Evolutionary conservation across 2,329 filamentous ascomycete species (phyloP).

Genomic region (Phaeosphaeriaceae sp.): DNA sequence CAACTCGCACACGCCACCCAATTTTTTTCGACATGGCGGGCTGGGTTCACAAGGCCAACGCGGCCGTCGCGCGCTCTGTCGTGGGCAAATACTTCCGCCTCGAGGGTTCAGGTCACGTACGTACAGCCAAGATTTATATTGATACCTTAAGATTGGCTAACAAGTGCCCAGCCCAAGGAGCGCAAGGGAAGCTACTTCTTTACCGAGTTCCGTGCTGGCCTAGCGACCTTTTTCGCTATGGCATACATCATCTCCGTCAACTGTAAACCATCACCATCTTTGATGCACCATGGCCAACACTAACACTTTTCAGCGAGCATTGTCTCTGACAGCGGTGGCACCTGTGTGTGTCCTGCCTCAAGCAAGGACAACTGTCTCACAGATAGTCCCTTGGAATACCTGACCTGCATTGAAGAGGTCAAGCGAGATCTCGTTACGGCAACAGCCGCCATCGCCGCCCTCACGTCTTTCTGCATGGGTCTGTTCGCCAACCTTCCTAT

Average conservation of each 20-base stretch:
- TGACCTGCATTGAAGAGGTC: conserved; percentile 67
- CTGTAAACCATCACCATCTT: conserved; percentile 36
- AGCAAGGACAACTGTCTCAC: conserved; percentile 59
- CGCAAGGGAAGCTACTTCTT: conserved; percentile 79
- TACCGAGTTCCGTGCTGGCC: conserved; percentile 82
- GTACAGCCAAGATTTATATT: conserved; percentile 40
- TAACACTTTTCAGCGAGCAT: conserved; percentile 58
- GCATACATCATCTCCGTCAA: conserved; percentile 70
- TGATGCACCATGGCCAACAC: background rate
- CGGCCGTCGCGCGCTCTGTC: conserved; percentile 40
- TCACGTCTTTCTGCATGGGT: conserved; percentile 85
- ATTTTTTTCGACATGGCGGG: conserved; percentile 34
- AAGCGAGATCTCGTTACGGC: conserved; percentile 84
- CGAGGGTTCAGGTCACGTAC: conserved; percentile 82
- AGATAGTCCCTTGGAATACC: conserved; percentile 63
- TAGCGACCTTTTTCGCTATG: conserved; percentile 69
- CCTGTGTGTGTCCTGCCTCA: conserved; percentile 70
- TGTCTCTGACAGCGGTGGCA: conserved; percentile 74
- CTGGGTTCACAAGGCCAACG: conserved; percentile 45
- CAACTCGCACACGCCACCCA: background rate
- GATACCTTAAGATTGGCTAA: conserved; percentile 1
- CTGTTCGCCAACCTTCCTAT: conserved; percentile 82
- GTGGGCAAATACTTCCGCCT: conserved; percentile 68
- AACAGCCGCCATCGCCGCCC: conserved; percentile 80
- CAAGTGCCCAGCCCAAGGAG: conserved; percentile 64